phyloP scores from a whole-genome alignment of 2,329 filamentous ascomycete species.

The Talaromyces sp. region DNA sequence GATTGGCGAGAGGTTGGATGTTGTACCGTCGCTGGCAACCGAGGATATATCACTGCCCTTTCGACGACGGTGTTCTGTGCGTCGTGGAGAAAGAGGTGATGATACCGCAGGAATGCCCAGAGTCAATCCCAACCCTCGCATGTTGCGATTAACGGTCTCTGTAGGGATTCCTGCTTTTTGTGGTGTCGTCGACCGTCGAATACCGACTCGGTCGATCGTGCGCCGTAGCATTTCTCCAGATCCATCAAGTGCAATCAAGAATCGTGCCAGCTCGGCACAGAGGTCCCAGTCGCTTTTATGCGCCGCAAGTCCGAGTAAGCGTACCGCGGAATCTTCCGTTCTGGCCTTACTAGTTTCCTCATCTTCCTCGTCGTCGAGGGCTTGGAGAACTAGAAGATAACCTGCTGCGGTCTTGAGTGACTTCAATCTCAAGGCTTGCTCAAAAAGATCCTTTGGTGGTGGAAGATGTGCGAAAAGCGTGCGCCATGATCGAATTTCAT shows the following conservation, averaged over 20 bases:
- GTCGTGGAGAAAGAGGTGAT: slow-evolving; percentile 22
- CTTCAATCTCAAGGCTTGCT: slow-evolving; percentile 80
- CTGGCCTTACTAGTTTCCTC: slow-evolving; percentile 51
- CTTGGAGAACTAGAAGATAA: slow-evolving; percentile 92
- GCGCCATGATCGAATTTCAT: slow-evolving; percentile 89
- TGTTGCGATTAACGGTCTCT: slow-evolving; percentile 26
- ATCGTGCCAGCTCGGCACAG: slow-evolving; percentile 91
- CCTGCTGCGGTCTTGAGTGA: slow-evolving; percentile 92
- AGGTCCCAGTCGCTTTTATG: slow-evolving; percentile 88
- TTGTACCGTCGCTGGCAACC: slow-evolving; percentile 15
- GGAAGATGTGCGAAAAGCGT: slow-evolving; percentile 90
- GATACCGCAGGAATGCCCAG: slow-evolving; percentile 34
- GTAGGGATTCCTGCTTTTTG: slow-evolving; percentile 3
- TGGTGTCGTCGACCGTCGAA: slow-evolving; percentile 24
- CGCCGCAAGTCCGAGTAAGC: slow-evolving; percentile 75
- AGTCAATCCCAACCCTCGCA: slow-evolving; percentile 36
- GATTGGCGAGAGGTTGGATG: slow-evolving; percentile 17
- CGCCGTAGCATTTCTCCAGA: slow-evolving; percentile 69
- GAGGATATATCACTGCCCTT: slow-evolving; percentile 21
- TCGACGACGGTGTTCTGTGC: slow-evolving; percentile 12
- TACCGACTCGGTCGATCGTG: slow-evolving; percentile 41
- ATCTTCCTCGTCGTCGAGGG: slow-evolving; percentile 56
- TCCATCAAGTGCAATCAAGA: slow-evolving; percentile 86
- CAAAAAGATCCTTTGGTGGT: slow-evolving; percentile 85
- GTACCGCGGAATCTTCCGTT: slow-evolving; percentile 59